These are phyloP conservation scores for Dimocarpus longan DNA, from an alignment of 345 rosid species.

Conservation along the genomic window DNA sequence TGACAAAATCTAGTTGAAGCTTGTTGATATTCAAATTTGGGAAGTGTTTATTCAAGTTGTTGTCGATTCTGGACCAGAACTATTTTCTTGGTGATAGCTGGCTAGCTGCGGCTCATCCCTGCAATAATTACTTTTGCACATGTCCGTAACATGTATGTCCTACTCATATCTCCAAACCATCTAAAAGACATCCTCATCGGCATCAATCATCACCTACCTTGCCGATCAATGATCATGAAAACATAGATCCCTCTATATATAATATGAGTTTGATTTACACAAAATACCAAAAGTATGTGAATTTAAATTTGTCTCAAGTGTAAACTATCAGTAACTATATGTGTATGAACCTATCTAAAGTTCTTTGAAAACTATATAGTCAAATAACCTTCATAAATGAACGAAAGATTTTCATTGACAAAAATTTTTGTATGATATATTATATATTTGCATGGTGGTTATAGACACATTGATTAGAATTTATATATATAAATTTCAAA, in stretches of 20 bases:
- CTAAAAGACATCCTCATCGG: neutral
- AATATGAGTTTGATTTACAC: too few relatives aligned
- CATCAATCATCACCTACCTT: too few relatives aligned
- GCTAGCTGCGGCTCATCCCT: neutral
- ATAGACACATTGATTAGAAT: too few relatives aligned
- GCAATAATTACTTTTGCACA: neutral
- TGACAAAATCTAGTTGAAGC: neutral
- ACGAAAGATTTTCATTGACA: too few relatives aligned
- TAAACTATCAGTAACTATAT: too few relatives aligned
- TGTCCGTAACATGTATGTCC: neutral
- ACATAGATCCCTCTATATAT: too few relatives aligned
- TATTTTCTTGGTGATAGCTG: neutral
- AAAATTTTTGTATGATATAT: too few relatives aligned
- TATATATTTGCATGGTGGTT: too few relatives aligned
- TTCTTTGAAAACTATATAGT: too few relatives aligned
- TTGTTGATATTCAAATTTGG: neutral
- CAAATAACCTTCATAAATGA: too few relatives aligned
- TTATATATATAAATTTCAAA: too few relatives aligned
- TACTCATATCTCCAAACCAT: neutral
- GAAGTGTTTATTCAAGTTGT: neutral
- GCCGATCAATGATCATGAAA: too few relatives aligned
- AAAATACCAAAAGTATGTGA: neutral
- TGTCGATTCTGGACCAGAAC: neutral
- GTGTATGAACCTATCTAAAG: neutral
- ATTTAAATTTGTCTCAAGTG: neutral